phyloP scores from a whole-genome alignment of 352 stramenopile genomes.

The Phytophthora syringae region DNA sequence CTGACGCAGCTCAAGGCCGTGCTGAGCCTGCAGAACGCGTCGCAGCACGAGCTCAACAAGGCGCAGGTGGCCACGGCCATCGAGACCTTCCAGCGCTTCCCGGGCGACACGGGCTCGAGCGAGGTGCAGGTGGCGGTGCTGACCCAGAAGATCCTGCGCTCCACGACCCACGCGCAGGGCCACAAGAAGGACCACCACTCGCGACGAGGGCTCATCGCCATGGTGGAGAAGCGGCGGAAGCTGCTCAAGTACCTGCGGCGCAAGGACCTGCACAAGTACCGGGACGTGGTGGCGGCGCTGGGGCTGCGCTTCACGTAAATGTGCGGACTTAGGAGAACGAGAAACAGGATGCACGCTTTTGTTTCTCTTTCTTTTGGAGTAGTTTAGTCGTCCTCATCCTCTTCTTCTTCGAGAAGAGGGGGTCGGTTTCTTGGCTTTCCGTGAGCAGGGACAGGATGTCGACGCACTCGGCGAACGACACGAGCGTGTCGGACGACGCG shows the following conservation, averaged over 20 bases:
- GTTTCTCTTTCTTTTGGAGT: slow-evolving; percentile 3
- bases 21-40: slow-evolving; percentile 79
- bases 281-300: slow-evolving; percentile 77
- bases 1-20: slow-evolving; percentile 72
- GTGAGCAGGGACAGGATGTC: slow-evolving; percentile 85
- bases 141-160: slow-evolving; percentile 87
- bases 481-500: slow-evolving; percentile 63
- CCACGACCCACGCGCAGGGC: slow-evolving; percentile 70
- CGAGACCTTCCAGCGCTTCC: slow-evolving; percentile 88
- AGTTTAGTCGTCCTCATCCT: slow-evolving; percentile 28
- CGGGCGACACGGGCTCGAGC: slow-evolving; percentile 85
- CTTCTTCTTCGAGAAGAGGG: slow-evolving; percentile 32
- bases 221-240: slow-evolving; percentile 89
- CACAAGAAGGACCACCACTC: slow-evolving; percentile 92
- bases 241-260: slow-evolving; percentile 87
- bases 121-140: slow-evolving; percentile 88
- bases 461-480: slow-evolving; percentile 87
- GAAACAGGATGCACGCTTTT: slow-evolving; percentile 14
- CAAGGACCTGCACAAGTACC: slow-evolving; percentile 83
- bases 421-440: slow-evolving; percentile 45
- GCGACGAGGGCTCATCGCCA: slow-evolving; percentile 81
- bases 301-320: slow-evolving; percentile 80
- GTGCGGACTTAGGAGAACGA: not conserved
- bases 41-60: slow-evolving; percentile 86
- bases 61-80: slow-evolving; percentile 80